These are phyloP conservation scores for Penicillium longicatenatum DNA, from an alignment of 495 filamentous ascomycete species.

Conservation along the genomic window DNA sequence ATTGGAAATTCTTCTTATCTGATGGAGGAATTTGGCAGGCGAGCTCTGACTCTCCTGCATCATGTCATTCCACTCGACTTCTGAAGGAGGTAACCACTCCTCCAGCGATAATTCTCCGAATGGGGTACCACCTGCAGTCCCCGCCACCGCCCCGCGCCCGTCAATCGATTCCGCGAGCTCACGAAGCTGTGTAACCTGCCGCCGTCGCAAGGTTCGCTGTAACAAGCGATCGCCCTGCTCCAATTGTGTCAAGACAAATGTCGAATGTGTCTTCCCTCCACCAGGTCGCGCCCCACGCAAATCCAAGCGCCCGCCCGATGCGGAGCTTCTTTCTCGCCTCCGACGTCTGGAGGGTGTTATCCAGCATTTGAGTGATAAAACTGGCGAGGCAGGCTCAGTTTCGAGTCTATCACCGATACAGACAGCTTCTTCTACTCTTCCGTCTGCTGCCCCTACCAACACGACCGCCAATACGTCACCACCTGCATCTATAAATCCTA, in stretches of 20 bases:
- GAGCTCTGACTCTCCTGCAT: constrained; percentile 3
- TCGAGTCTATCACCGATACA: constrained; percentile 15
- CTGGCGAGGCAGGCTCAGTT: constrained; percentile 13
- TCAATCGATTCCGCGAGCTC: constrained; percentile 45
- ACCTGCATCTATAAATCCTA: constrained; percentile 8
- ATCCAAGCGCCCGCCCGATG: constrained; percentile 66
- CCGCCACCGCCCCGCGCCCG: constrained; percentile 23
- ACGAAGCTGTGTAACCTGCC: constrained; percentile 82
- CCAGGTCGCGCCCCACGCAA: constrained; percentile 78
- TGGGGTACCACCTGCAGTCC: constrained; percentile 6
- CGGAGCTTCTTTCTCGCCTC: constrained; percentile 76
- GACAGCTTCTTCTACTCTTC: not conserved
- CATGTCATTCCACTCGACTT: constrained; percentile 38
- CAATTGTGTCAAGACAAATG: constrained; percentile 77
- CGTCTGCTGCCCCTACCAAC: constrained; percentile 5
- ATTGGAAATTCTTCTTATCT: constrained; percentile 1
- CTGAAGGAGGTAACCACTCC: constrained; percentile 20
- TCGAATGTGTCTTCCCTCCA: constrained; percentile 81
- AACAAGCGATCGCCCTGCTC: constrained; percentile 83
- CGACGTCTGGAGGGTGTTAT: constrained; percentile 82
- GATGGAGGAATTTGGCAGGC: constrained; percentile 17
- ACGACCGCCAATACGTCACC: not conserved
- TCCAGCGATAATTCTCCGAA: constrained; percentile 28
- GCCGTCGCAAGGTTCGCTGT: constrained; percentile 82
- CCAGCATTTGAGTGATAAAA: constrained; percentile 55